Conservation (phyloP, 805 yeast genomes). For the Candida silvicultrix region DNA sequence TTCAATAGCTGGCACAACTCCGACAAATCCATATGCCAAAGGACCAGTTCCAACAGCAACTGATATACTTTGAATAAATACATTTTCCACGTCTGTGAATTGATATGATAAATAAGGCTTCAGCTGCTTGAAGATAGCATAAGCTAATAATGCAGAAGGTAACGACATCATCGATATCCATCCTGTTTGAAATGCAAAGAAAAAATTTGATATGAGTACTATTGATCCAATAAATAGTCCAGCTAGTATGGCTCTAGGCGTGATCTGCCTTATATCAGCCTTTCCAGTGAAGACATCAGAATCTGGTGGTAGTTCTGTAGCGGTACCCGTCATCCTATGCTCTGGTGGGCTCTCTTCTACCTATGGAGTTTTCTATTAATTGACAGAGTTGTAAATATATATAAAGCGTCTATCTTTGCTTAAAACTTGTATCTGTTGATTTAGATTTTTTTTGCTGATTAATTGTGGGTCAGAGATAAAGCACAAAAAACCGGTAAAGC, state of each 20-base stretch:
- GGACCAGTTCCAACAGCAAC: conserved; percentile 99
- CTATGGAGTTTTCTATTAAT: no score
- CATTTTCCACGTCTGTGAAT: conserved; percentile 89
- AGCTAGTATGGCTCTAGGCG: conserved; percentile 64
- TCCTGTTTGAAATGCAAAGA: conserved; percentile 94
- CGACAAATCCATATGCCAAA: conserved; percentile 88
- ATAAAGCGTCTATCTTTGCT: no score
- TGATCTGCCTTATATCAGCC: conserved; percentile 55
- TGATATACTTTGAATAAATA: conserved; percentile 83
- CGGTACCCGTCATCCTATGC: background rate
- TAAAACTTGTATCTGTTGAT: no score
- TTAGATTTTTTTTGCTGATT: background rate
- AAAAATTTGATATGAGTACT: conserved; percentile 85
- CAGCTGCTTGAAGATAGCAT: conserved; percentile 66
- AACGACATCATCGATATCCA: conserved; percentile 99
- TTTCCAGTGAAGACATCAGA: conserved; percentile 23
- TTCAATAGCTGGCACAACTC: conserved; percentile 93
- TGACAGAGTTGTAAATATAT: no score
- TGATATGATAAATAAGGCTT: conserved; percentile 32
- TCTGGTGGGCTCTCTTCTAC: no score
- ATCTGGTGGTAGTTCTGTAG: background rate
- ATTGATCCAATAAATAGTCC: conserved; percentile 85
- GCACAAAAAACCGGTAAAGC: no score
- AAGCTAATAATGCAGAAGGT: conserved; percentile 87
- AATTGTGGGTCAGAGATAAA: background rate